These are phyloP conservation scores for Colletotrichum trifolii DNA, from an alignment of 2,329 filamentous ascomycete species.

Conservation along the genomic window DNA sequence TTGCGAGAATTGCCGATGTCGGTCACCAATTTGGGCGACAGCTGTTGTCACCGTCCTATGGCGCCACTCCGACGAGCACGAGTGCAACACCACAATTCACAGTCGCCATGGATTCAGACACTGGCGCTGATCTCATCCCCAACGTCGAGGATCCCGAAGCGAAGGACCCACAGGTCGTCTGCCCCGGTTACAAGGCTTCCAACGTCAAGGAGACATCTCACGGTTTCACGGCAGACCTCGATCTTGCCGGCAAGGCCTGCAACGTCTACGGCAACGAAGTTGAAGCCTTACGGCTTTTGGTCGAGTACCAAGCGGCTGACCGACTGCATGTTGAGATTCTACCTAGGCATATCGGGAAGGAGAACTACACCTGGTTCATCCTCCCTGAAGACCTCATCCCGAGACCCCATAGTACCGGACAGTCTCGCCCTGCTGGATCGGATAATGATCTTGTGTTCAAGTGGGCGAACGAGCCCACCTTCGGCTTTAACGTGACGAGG, in stretches of 20 bases:
- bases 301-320: constrained; percentile 74
- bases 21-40: constrained; percentile 5
- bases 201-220: constrained; percentile 64
- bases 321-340: constrained; percentile 77
- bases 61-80: constrained; percentile 1
- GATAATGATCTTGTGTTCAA: constrained; percentile 64
- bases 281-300: constrained; percentile 71
- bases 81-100: constrained; percentile 13
- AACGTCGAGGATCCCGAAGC: constrained; percentile 30
- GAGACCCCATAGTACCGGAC: constrained; percentile 53
- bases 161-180: constrained; percentile 51
- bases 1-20: constrained; percentile 14
- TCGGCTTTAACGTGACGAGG: constrained; percentile 74
- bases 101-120: constrained; percentile 14
- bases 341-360: constrained; percentile 69
- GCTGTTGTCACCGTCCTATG: neutral
- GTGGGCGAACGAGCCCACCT: constrained; percentile 66
- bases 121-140: constrained; percentile 28
- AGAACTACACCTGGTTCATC: constrained; percentile 75
- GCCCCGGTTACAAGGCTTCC: constrained; percentile 75
- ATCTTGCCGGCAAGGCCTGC: constrained; percentile 76
- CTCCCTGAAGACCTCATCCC: constrained; percentile 73
- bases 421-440: constrained; percentile 44
- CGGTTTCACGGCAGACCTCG: constrained; percentile 76
- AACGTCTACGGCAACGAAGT: constrained; percentile 84